Percentiles rank a stretch among this genome's conserved stretches.
phyloP scores from a whole-genome alignment of 345 rosid species.

The Populus nigra region DNA sequence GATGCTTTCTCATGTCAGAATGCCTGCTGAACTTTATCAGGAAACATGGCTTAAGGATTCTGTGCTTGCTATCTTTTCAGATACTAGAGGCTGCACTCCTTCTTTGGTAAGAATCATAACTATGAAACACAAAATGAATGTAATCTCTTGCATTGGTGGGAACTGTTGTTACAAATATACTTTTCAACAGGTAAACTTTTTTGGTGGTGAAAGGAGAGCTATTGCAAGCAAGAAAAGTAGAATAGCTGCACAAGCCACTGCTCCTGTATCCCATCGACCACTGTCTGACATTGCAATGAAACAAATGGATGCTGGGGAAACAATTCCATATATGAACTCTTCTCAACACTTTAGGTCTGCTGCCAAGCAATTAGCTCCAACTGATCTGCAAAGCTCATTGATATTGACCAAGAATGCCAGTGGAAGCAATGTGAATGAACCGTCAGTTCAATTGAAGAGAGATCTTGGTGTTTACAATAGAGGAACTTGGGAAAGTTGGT shows the following conservation, averaged over 20 bases:
- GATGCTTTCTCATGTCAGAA: slow-evolving; percentile 33
- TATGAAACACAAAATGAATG: neutral
- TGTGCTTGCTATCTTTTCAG: slow-evolving; percentile 74
- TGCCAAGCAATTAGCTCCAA: slow-evolving; percentile 68
- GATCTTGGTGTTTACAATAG: slow-evolving; percentile 46
- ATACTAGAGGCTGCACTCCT: slow-evolving; percentile 79
- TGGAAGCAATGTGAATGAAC: slow-evolving; percentile 41
- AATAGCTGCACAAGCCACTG: slow-evolving; percentile 29
- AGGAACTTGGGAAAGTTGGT: slow-evolving; percentile 56
- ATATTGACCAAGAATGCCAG: slow-evolving; percentile 36
- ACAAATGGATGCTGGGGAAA: slow-evolving; percentile 41
- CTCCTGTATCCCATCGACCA: slow-evolving; percentile 51
- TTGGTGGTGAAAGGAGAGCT: slow-evolving; percentile 54
- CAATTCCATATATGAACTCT: slow-evolving; percentile 44
- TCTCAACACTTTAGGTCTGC: slow-evolving; percentile 62
- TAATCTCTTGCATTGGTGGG: neutral
- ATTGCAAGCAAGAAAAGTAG: slow-evolving; percentile 46
- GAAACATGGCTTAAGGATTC: slow-evolving; percentile 84
- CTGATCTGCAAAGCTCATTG: slow-evolving; percentile 54
- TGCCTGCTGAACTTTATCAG: slow-evolving; percentile 52
- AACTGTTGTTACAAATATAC: slow-evolving; percentile 12
- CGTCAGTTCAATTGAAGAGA: slow-evolving; percentile 64
- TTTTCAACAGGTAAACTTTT: slow-evolving; percentile 60
- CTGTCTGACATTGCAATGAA: slow-evolving; percentile 45
- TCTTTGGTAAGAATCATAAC: slow-evolving; percentile 60